Base-by-base conservation (phyloP, 306 rosid species). In the Castanopsis chinensis region DNA sequence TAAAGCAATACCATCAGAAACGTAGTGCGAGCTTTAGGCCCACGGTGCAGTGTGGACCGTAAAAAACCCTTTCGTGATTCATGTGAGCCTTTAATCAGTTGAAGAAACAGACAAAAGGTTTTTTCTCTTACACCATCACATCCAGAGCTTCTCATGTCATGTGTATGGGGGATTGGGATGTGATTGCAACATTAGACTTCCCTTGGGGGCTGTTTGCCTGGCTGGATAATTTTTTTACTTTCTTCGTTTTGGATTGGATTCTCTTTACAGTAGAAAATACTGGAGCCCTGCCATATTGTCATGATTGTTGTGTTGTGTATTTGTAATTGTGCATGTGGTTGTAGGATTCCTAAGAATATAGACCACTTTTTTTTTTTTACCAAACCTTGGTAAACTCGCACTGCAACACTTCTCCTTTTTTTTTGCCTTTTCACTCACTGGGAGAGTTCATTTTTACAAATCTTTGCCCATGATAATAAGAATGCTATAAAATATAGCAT, bases 1-100 rank as follows among this genome's bases (percentile, higher is more conserved):
- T 1, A 23, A 43, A 53, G 51, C 59, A 57, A 51, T 5, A 52
- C 52, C 69, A 69, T 81, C 57, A 75, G 80, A 69, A 61, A 20
- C 45, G 54, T 49, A 35, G 75, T 43, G 55, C 25, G 2, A 19
- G 52, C 51, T 72, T 72, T 43, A 57, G 79, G 63, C 86, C 80
- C 65, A 45, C 73, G 28, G 28, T 30, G 60, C 18, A 53, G 55
- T 8, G 53, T 10, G 18, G n/a, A 21, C 17, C 0, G 23, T 10
- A 18, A 59, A 18, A 59, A 25, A 18, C 65, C 37, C 58, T 64
- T 23, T 56, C 37, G 28, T 27, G 74, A 55, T 73, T 57, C 76
- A 57, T 75, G 83, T n/a, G 54, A 73, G 73, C 63, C 71, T 12
- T 53, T 54, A 61, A 51, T 75, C 58, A 49, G 54, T 5, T 12